These are phyloP conservation scores for Pouteria glomerata DNA, from an alignment of 148 eudicot genomes.

Conservation along the genomic window DNA sequence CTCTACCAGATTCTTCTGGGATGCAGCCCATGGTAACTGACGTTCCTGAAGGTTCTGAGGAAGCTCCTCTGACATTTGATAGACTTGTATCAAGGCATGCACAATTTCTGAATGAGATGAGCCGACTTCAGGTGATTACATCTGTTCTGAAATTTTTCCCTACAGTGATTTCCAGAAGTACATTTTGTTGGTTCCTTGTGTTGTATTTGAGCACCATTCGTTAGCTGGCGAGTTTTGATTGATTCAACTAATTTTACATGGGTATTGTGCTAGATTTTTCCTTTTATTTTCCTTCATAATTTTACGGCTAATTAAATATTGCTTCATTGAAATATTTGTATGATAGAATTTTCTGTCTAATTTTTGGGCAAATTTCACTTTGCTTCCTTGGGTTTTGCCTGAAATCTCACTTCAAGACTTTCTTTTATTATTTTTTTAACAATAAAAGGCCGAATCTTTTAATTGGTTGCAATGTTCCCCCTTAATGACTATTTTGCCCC, in stretches of 20 bases:
- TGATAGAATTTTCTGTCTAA: too few species aligned
- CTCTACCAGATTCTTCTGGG: conserved; percentile 52
- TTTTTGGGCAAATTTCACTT: too few species aligned
- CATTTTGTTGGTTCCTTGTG: too few species aligned
- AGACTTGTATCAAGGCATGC: conserved; percentile 71
- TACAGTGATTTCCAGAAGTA: too few species aligned
- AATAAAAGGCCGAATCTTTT: too few species aligned
- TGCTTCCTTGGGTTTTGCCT: too few species aligned
- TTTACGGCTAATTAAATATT: background rate
- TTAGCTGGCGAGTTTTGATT: background rate
- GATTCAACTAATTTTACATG: background rate
- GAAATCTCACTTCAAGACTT: too few species aligned
- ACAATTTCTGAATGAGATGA: conserved; percentile 66
- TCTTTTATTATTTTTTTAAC: too few species aligned
- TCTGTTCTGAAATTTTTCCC: too few species aligned
- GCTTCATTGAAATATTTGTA: background rate
- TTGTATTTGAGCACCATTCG: background rate
- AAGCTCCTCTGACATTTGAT: conserved; percentile 76
- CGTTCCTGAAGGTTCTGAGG: conserved; percentile 60
- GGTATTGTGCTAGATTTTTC: background rate
- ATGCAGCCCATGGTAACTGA: conserved; percentile 62
- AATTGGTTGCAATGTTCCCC: too few species aligned
- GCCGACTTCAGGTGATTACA: conserved; percentile 67
- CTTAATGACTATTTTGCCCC: too few species aligned
- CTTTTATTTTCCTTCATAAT: background rate